Evolutionary conservation across 352 stramenopile genomes (phyloP).

Genomic region (Phytophthora vignae): DNA sequence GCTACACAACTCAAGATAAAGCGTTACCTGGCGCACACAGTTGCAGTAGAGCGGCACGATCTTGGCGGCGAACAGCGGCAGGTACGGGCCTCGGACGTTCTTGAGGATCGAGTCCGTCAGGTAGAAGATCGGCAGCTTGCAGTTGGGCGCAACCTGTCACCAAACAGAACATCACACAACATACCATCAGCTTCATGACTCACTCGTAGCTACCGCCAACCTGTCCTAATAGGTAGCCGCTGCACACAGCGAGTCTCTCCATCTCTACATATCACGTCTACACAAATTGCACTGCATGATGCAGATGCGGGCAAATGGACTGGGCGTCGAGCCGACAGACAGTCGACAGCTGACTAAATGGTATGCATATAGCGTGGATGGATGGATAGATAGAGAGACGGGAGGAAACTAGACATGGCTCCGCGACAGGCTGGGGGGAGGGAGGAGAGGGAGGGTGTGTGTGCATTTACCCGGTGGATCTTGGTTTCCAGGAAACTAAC

Average conservation of each 20-base stretch:
- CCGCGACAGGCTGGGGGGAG: not conserved
- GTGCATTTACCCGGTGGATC: slow-evolving; percentile 80
- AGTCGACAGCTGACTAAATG: not conserved
- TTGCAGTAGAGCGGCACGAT: slow-evolving; percentile 89
- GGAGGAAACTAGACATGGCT: not conserved
- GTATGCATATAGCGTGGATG: no score
- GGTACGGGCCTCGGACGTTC: slow-evolving; percentile 84
- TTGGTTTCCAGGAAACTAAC: slow-evolving; percentile 91
- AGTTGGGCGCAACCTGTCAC: slow-evolving; percentile 71
- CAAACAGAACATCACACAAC: slow-evolving; percentile 6
- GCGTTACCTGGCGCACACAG: slow-evolving; percentile 76
- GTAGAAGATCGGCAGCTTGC: slow-evolving; percentile 92
- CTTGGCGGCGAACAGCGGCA: slow-evolving; percentile 66
- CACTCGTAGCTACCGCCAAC: not conserved
- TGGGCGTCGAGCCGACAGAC: not conserved
- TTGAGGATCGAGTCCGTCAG: slow-evolving; percentile 92
- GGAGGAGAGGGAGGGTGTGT: not conserved
- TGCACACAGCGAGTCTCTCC: not conserved
- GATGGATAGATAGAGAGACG: slow-evolving; percentile 18
- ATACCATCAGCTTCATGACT: slow-evolving; percentile 11
- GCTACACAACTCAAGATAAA: slow-evolving; percentile 1
- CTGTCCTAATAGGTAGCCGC: not conserved
- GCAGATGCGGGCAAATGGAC: slow-evolving; percentile 1
- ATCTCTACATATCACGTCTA: not conserved
- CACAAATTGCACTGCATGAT: no score